phyloP scores from a whole-genome alignment of 306 rosid species.

The Pyrus communis region DNA sequence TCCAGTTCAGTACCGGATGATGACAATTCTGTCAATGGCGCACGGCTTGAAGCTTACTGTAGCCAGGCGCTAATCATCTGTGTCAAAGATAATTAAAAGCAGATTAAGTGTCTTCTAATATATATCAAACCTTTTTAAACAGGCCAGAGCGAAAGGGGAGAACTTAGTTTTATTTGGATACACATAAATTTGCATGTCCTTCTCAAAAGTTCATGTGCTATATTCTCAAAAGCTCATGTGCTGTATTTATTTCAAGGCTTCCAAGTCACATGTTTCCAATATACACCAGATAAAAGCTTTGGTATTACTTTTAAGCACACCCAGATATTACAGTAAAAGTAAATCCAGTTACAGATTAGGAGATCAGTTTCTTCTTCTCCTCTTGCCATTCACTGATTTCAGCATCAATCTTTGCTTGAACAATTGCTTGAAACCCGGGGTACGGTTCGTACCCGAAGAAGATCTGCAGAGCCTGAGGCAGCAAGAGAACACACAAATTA shows the following conservation, averaged over 20 bases:
- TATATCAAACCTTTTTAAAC: background rate
- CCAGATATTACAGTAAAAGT: background rate
- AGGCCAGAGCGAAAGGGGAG: background rate
- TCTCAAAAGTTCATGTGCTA: background rate
- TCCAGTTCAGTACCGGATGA: constrained; percentile 67
- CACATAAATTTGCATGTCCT: background rate
- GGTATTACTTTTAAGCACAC: background rate
- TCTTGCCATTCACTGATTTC: constrained; percentile 52
- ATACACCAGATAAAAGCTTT: background rate
- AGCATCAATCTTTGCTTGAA: constrained; percentile 45
- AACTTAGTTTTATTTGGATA: background rate
- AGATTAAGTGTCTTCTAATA: constrained; percentile 1
- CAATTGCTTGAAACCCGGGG: constrained; percentile 57
- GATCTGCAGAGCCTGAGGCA: constrained; percentile 50
- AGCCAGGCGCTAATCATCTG: constrained; percentile 28
- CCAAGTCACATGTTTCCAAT: background rate
- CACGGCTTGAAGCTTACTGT: constrained; percentile 71
- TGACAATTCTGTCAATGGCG: constrained; percentile 89
- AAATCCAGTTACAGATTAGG: constrained; percentile 26
- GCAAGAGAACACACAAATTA: background rate
- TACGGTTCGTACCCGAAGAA: constrained; percentile 61
- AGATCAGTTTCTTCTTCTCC: constrained; percentile 41
- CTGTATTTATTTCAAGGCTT: background rate
- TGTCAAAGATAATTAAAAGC: background rate
- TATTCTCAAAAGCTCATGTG: background rate